These are phyloP conservation scores for Dimargaris xerosporica DNA, from an alignment of 192 early-diverging fungal species.

Conservation along the genomic window DNA sequence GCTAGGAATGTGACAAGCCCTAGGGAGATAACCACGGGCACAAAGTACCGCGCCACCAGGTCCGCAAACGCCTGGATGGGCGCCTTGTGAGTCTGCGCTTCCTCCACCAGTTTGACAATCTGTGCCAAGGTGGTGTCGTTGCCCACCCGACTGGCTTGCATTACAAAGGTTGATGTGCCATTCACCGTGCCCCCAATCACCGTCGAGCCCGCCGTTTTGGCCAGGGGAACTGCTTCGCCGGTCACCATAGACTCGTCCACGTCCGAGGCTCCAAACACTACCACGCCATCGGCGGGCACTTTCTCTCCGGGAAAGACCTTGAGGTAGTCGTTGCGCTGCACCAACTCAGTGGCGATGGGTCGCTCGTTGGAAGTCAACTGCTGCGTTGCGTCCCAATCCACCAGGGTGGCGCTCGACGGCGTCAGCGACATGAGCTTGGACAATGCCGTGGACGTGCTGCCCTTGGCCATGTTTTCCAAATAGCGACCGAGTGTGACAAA, in stretches of 20 bases:
- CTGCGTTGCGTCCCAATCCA: constrained; percentile 21
- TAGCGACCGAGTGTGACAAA: constrained; percentile 89
- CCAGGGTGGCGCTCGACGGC: constrained; percentile 54
- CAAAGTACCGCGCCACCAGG: constrained; percentile 79
- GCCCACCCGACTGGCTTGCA: constrained; percentile 75
- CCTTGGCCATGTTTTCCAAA: constrained; percentile 90
- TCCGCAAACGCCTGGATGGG: constrained; percentile 93
- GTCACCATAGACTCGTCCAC: constrained; percentile 97
- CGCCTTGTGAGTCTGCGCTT: constrained; percentile 86
- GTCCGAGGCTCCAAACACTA: constrained; percentile 53
- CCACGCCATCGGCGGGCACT: constrained; percentile 75
- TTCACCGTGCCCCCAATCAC: constrained; percentile 97
- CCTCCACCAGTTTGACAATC: constrained; percentile 85
- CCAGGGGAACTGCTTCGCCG: constrained; percentile 73
- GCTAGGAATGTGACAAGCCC: constrained; percentile 53
- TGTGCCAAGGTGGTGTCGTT: constrained; percentile 79
- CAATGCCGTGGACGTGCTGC: constrained; percentile 76
- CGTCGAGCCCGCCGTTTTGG: constrained; percentile 39
- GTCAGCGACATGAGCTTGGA: constrained; percentile 77
- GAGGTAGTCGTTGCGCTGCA: constrained; percentile 72
- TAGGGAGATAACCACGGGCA: constrained; percentile 64
- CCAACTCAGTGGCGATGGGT: constrained; percentile 67
- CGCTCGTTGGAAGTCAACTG: constrained; percentile 30
- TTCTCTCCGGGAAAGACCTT: constrained; percentile 87
- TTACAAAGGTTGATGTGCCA: constrained; percentile 66